Percentiles rank a stretch among this genome's conserved stretches.
Evolutionary conservation across 345 rosid genomes (phyloP).

Genomic region (Litchi chinensis): DNA sequence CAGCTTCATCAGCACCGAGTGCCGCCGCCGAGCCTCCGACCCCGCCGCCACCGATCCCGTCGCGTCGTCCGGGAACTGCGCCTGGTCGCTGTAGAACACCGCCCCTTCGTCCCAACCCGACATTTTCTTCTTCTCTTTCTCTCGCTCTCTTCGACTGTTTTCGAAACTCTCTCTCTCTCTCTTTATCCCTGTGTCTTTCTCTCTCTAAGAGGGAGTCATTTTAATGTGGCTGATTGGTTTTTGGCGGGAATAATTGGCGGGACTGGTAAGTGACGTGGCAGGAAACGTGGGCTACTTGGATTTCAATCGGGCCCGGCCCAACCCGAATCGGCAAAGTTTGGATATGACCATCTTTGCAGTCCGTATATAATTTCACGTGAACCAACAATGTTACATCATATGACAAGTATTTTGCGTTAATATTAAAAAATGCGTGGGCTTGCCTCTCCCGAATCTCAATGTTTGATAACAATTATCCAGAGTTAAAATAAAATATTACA

Average conservation of each 20-base stretch:
- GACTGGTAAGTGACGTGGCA: slow-evolving; percentile 13
- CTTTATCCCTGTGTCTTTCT: background rate
- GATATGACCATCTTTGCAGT: no score
- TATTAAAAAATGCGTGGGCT: no score
- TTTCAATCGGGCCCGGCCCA: background rate
- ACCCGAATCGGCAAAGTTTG: background rate
- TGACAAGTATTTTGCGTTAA: no score
- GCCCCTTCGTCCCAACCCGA: slow-evolving; percentile 96
- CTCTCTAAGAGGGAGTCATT: background rate
- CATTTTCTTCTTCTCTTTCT: slow-evolving; percentile 36
- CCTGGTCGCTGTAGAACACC: slow-evolving; percentile 91
- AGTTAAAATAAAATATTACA: no score
- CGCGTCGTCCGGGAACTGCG: slow-evolving; percentile 75
- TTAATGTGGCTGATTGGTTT: background rate
- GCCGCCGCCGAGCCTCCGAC: slow-evolving; percentile 42
- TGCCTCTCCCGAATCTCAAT: no score
- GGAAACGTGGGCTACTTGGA: background rate
- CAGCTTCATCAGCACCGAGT: slow-evolving; percentile 71
- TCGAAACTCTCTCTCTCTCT: background rate
- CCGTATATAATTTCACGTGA: no score
- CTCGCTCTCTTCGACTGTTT: background rate
- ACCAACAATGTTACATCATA: no score
- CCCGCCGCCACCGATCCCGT: slow-evolving; percentile 40
- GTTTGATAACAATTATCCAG: no score
- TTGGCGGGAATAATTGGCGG: slow-evolving; percentile 44